Percentiles rank a stretch among this genome's conserved stretches.
These are phyloP conservation scores for Tetrapisispora namnaoensis DNA, from an alignment of 805 yeast species.

Conservation along the genomic window DNA sequence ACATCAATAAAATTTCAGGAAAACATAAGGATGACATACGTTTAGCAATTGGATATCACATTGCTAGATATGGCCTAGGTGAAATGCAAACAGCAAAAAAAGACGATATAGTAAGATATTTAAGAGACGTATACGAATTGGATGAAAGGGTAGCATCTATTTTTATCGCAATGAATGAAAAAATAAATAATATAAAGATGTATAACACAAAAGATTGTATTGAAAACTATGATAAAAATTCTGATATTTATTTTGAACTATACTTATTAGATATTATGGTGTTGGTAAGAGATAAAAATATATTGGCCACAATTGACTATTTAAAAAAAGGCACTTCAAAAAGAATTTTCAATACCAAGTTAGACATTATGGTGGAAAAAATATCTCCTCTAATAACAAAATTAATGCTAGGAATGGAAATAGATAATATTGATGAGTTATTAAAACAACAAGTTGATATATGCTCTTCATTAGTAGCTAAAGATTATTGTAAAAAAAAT, in stretches of 20 bases:
- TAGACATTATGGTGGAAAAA: not conserved
- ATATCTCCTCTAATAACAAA: conserved; percentile 35
- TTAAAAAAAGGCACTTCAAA: conserved; percentile 24
- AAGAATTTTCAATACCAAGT: not conserved
- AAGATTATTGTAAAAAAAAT: conserved; percentile 40
- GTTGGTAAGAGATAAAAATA: conserved; percentile 7
- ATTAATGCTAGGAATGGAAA: conserved; percentile 15
- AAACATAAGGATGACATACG: conserved; percentile 25
- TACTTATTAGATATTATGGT: conserved; percentile 30
- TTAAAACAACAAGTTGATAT: conserved; percentile 15
- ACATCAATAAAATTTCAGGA: conserved; percentile 25
- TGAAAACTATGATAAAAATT: conserved; percentile 36
- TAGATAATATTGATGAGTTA: conserved; percentile 16
- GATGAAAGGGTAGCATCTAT: conserved; percentile 24
- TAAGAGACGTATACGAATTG: conserved; percentile 26
- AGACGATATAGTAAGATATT: conserved; percentile 21
- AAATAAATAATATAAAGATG: conserved; percentile 30
- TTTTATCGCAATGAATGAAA: conserved; percentile 36
- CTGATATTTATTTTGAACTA: conserved; percentile 19
- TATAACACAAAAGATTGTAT: conserved; percentile 38
- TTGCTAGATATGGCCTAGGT: conserved; percentile 32
- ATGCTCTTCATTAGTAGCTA: conserved; percentile 31
- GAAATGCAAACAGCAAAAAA: conserved; percentile 26
- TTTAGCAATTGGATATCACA: conserved; percentile 37
- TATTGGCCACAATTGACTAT: conserved; percentile 32